Evolutionary conservation across 768 basidiomycete species (phyloP).

Genomic region (Pleurotus eryngii): DNA sequence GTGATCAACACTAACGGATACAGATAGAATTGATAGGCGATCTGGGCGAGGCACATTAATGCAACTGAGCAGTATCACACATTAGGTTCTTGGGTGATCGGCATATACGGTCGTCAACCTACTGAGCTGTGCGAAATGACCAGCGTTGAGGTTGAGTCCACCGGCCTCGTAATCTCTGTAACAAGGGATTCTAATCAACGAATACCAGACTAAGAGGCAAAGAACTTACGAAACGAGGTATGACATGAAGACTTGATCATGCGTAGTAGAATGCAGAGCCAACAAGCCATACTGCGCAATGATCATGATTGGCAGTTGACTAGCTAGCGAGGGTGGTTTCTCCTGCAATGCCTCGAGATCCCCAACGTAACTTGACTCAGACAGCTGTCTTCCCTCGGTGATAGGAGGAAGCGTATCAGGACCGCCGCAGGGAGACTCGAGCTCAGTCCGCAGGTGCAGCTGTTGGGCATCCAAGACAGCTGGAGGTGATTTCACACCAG

Average conservation of each 20-base stretch:
- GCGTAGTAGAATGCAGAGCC: constrained; percentile 85
- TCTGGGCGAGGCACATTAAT: constrained; percentile 91
- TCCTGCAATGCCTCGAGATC: constrained; percentile 39
- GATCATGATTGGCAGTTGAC: constrained; percentile 76
- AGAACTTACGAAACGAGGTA: constrained; percentile 81
- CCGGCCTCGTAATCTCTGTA: constrained; percentile 75
- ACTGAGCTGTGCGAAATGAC: constrained; percentile 91
- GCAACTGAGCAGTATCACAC: constrained; percentile 53
- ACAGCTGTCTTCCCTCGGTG: constrained; percentile 40
- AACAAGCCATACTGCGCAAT: constrained; percentile 90
- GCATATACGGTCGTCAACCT: constrained; percentile 14
- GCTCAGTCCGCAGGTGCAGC: constrained; percentile 43
- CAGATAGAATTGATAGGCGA: constrained; percentile 86
- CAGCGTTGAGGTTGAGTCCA: constrained; percentile 89
- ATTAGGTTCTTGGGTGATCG: constrained; percentile 8
- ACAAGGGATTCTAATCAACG: constrained; percentile 10
- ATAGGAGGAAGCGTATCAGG: constrained; percentile 49
- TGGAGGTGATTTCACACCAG: constrained; percentile 76
- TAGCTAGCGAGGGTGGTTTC: constrained; percentile 62
- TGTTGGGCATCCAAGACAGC: constrained; percentile 74
- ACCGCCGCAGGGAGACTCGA: constrained; percentile 22
- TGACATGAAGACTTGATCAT: constrained; percentile 88
- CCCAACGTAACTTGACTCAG: constrained; percentile 13
- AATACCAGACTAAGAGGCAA: background rate
- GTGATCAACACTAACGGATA: constrained; percentile 67